phyloP scores from a whole-genome alignment of 768 basidiomycete genomes.

The Candolleomyces eurysporus region DNA sequence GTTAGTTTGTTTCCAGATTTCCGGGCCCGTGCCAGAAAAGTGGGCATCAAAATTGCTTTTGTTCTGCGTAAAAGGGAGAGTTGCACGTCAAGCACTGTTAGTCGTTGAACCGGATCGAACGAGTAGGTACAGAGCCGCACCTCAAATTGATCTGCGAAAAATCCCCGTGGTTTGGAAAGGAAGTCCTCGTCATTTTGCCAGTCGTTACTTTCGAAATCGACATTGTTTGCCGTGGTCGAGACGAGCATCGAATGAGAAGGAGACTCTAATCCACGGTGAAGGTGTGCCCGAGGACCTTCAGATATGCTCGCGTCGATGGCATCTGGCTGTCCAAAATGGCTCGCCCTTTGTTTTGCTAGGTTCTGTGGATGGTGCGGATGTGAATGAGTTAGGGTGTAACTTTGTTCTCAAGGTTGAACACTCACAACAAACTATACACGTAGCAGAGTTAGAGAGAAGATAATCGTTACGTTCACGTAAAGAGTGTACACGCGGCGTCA shows the following conservation, averaged over 20 bases:
- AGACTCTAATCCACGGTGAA: conserved; percentile 33
- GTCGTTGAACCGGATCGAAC: neutral
- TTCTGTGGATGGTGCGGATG: conserved; percentile 52
- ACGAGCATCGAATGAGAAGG: conserved; percentile 47
- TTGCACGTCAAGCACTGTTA: neutral
- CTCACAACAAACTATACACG: conserved; percentile 23
- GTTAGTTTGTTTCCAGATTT: conserved; percentile 92
- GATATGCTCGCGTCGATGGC: conserved; percentile 19
- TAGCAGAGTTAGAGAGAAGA: conserved; percentile 51
- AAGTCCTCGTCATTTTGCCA: conserved; percentile 41
- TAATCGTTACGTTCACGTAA: neutral
- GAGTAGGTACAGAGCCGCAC: conserved; percentile 15
- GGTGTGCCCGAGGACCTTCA: conserved; percentile 13
- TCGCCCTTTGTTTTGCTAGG: conserved; percentile 77
- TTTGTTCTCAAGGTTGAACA: too few relatives aligned
- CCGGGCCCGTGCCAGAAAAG: conserved; percentile 86
- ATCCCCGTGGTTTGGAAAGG: conserved; percentile 63
- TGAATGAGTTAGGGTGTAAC: neutral
- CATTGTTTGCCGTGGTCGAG: conserved; percentile 44
- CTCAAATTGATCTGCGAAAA: conserved; percentile 98
- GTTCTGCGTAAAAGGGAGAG: conserved; percentile 48
- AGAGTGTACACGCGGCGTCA: conserved; percentile 3
- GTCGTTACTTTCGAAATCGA: conserved; percentile 34
- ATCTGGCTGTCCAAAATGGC: conserved; percentile 60
- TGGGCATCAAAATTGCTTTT: conserved; percentile 89